Conservation (phyloP, 495 filamentous ascomycete species). For the Astrothelium subdiscretum region DNA sequence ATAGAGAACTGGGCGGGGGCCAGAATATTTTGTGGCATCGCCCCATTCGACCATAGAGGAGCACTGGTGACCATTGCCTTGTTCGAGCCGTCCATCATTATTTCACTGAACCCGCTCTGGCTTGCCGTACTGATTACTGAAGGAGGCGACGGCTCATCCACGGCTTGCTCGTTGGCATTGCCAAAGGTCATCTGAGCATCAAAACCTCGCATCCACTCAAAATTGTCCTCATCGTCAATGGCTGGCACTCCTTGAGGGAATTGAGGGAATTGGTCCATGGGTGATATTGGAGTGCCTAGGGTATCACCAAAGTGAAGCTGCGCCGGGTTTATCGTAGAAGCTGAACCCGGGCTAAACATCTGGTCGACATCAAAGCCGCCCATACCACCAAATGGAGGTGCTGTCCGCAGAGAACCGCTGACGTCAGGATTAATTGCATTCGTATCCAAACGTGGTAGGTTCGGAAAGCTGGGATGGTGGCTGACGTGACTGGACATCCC, state of each 20-base stretch:
- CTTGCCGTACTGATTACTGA: constrained; percentile 83
- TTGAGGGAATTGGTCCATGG: constrained; percentile 40
- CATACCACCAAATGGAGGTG: constrained; percentile 61
- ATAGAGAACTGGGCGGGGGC: constrained; percentile 51
- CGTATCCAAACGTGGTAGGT: constrained; percentile 76
- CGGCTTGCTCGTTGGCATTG: constrained; percentile 57
- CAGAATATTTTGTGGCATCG: constrained; percentile 50
- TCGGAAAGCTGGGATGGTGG: constrained; percentile 50
- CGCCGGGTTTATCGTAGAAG: constrained; percentile 82
- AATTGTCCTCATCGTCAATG: constrained; percentile 63
- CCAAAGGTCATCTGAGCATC: constrained; percentile 64
- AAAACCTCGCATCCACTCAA: constrained; percentile 79
- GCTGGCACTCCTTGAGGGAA: constrained; percentile 33
- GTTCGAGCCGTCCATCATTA: constrained; percentile 78
- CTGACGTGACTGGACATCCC: constrained; percentile 60
- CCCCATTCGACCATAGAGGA: constrained; percentile 54
- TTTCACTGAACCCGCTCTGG: constrained; percentile 82
- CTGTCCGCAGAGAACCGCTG: constrained; percentile 60
- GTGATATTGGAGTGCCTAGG: constrained; percentile 56
- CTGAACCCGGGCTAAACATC: constrained; percentile 46
- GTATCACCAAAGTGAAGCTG: constrained; percentile 88
- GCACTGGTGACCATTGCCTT: constrained; percentile 38
- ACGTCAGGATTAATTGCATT: constrained; percentile 53
- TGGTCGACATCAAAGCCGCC: constrained; percentile 62
- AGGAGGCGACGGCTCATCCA: constrained; percentile 89